Evolutionary conservation across 176 grass and related monocot genomes (phyloP).

Genomic region (Urochloa ruziziensis): DNA sequence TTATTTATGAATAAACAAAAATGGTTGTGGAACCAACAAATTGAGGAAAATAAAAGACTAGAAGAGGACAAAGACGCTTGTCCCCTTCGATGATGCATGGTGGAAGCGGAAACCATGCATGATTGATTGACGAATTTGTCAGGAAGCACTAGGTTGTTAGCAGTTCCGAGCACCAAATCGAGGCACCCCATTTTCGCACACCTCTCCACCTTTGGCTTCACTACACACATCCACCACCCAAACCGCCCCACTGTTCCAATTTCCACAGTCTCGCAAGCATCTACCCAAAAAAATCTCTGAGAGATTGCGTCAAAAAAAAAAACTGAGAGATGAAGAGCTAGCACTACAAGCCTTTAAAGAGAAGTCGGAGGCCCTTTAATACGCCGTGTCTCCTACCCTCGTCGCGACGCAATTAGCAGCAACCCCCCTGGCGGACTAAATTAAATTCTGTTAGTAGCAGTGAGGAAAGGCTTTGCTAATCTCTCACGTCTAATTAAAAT

Average conservation of each 20-base stretch:
- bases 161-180: slow-evolving; percentile 18
- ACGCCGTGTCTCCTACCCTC: not conserved
- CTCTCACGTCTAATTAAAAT: slow-evolving; percentile 12
- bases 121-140: slow-evolving; percentile 50
- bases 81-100: slow-evolving; percentile 25
- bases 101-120: slow-evolving; percentile 27
- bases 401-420: slow-evolving; percentile 24
- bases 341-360: not conserved
- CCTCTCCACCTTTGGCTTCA: not conserved
- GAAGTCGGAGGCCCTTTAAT: not conserved
- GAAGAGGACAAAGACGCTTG: slow-evolving; percentile 30
- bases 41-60: not conserved
- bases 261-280: not conserved
- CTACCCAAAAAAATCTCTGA: too few species aligned
- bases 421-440: too few species aligned
- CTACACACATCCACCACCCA: too few species aligned
- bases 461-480: not conserved
- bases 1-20: not conserved
- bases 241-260: not conserved
- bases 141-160: slow-evolving; percentile 24
- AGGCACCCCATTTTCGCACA: not conserved
- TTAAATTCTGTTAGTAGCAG: not conserved
- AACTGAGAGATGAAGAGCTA: not conserved
- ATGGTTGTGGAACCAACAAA: not conserved
- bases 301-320: too few species aligned